phyloP scores from a whole-genome alignment of 148 eudicot species.

The Arctostaphylos glauca region DNA sequence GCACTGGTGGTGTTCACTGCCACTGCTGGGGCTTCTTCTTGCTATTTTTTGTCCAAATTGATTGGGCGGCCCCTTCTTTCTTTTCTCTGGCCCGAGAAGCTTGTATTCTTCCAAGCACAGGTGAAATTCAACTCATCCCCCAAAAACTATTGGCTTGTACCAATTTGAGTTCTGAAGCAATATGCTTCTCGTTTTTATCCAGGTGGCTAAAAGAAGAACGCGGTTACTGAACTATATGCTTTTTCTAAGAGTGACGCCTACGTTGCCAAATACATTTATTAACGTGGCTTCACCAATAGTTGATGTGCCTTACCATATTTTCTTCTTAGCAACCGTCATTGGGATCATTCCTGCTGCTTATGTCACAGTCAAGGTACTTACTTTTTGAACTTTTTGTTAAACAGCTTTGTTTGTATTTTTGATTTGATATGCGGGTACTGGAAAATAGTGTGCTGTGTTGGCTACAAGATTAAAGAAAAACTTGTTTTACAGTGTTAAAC shows the following conservation, averaged over 20 bases:
- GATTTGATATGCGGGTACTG: background rate
- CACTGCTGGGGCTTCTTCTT: conserved; percentile 95
- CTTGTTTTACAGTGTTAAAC: background rate
- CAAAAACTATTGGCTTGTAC: background rate
- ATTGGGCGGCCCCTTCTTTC: conserved; percentile 81
- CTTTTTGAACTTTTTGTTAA: background rate
- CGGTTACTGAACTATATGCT: conserved; percentile 91
- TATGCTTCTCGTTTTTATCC: conserved; percentile 19
- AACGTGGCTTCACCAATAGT: conserved; percentile 98
- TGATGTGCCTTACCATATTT: conserved; percentile 86
- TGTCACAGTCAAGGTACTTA: conserved; percentile 81
- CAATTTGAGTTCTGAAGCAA: conserved; percentile 1
- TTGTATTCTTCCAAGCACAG: conserved; percentile 80
- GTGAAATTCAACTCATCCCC: conserved; percentile 29
- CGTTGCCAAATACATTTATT: conserved; percentile 91
- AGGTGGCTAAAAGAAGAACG: conserved; percentile 82
- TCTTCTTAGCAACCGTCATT: conserved; percentile 76
- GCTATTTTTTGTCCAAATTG: conserved; percentile 82
- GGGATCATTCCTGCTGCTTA: conserved; percentile 92
- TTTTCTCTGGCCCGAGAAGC: conserved; percentile 86
- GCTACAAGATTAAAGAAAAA: background rate
- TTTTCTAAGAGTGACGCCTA: conserved; percentile 90
- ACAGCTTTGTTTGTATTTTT: background rate
- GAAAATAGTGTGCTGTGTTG: background rate
- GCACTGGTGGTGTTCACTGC: conserved; percentile 82